Base-by-base conservation (phyloP, 371 early-diverging fungal genomes). In the Mucor irregularis region DNA sequence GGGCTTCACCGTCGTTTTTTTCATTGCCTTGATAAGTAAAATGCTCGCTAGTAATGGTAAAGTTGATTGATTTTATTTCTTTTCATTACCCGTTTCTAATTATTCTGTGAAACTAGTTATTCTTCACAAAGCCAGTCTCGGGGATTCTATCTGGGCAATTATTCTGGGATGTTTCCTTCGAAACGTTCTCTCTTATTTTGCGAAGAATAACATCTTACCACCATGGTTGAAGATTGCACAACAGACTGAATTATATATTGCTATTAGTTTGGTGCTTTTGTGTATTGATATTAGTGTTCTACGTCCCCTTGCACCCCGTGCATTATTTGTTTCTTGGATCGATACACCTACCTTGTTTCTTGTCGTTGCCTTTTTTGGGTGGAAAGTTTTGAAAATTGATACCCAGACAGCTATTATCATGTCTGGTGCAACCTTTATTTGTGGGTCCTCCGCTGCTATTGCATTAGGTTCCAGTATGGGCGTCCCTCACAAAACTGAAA, bases 131-230 rank as follows among this genome's bases (percentile, higher is more conserved):
- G 82, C 80, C 6, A 78, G 80, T 49, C 59, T 85, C 40, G 81
- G 81, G 13, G 83, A 78, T 44, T 83, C 85, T 13, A 83, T 85
- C 21, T 85, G 85, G 85, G 85, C 83, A 17, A 83, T 85, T 46
- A 64, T 83, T 9, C 69, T 85, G 49, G 85, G 85, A 0, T 77
- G 76, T 7, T 26, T 71, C 21, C 45, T 82, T 9, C 78, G 83
- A 22, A 82, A 80, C 54, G 52, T 61, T 9, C 55, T 82, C 31
- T 70, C 75, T 0, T 54, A 61, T n/a, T 49, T 57, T 10, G 58
- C 63, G 6, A 70, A 75, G 3, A 69, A 74, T 22, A 65, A 65
- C 19, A 68, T 69, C 14, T 48, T 85, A 29, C 76, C 82, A 0
- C 68, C 71, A 2, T 82, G 76, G 67, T 65, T 85, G 17, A 85